phyloP scores from a whole-genome alignment of 176 grass and related monocot genomes.

The Oryza longistaminata region DNA sequence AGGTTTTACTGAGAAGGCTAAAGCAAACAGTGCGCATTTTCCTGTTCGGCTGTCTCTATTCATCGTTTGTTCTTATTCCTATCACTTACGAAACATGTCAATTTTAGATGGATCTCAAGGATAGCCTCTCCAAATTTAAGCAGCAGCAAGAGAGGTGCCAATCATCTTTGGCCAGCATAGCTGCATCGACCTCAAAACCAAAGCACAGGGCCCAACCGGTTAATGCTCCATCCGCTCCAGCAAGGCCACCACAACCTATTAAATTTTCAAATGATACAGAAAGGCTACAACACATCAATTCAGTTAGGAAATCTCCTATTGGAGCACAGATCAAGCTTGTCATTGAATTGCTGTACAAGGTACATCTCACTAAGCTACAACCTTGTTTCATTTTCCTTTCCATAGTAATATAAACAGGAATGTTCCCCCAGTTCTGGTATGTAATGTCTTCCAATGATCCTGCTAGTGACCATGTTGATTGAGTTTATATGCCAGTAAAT shows the following conservation, averaged over 20 bases:
- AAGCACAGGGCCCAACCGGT: constrained; percentile 52
- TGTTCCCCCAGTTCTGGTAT: background rate
- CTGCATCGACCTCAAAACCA: constrained; percentile 50
- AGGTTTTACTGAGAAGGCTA: background rate
- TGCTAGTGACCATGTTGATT: background rate
- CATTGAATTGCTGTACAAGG: constrained; percentile 81
- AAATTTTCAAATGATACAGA: constrained; percentile 95
- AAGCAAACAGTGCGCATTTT: background rate
- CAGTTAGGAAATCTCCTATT: constrained; percentile 74
- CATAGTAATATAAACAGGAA: background rate
- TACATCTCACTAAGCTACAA: constrained; percentile 25
- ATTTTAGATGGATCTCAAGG: constrained; percentile 79
- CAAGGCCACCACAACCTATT: constrained; percentile 46
- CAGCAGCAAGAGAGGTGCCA: constrained; percentile 87
- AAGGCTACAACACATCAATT: constrained; percentile 82
- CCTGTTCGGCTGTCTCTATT: background rate
- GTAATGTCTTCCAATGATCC: background rate
- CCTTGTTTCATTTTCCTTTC: background rate
- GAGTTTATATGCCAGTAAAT: background rate
- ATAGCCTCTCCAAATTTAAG: constrained; percentile 86
- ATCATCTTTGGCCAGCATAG: constrained; percentile 69
- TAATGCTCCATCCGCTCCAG: constrained; percentile 44
- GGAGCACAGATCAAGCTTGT: constrained; percentile 85
- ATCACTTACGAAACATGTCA: background rate
- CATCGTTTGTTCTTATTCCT: background rate